These are phyloP conservation scores for Malus fusca DNA, from an alignment of 306 rosid genomes.

Conservation along the genomic window DNA sequence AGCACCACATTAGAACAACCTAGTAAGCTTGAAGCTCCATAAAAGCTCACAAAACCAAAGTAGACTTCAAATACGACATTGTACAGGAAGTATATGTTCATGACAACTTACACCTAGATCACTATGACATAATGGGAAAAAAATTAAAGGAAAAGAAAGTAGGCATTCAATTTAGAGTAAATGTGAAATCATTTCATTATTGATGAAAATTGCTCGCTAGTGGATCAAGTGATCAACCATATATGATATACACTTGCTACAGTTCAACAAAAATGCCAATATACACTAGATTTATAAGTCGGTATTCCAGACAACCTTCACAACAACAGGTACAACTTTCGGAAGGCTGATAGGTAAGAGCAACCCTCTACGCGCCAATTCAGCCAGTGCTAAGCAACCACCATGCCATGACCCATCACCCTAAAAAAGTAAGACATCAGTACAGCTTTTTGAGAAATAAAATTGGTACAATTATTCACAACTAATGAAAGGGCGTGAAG, in stretches of 20 bases:
- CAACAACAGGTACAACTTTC: constrained; percentile 79
- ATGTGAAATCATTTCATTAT: neutral
- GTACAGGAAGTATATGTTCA: neutral
- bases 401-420: constrained; percentile 99
- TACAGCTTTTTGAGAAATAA: neutral
- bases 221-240: neutral
- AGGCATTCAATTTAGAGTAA: neutral
- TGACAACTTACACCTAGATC: neutral
- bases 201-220: neutral
- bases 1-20: neutral
- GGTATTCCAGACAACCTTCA: constrained; percentile 56
- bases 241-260: neutral
- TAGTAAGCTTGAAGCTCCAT: neutral
- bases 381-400: constrained; percentile 96
- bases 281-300: neutral
- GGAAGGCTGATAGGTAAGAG: constrained; percentile 79
- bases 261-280: neutral
- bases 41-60: neutral
- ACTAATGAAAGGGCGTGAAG: neutral
- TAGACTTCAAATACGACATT: neutral
- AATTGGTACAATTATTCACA: neutral
- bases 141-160: neutral
- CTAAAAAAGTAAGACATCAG: constrained; percentile 36
- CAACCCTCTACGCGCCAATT: constrained; percentile 96
- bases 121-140: neutral